phyloP scores from a whole-genome alignment of 257 asterid genomes.

The Solanum lignicaule region DNA sequence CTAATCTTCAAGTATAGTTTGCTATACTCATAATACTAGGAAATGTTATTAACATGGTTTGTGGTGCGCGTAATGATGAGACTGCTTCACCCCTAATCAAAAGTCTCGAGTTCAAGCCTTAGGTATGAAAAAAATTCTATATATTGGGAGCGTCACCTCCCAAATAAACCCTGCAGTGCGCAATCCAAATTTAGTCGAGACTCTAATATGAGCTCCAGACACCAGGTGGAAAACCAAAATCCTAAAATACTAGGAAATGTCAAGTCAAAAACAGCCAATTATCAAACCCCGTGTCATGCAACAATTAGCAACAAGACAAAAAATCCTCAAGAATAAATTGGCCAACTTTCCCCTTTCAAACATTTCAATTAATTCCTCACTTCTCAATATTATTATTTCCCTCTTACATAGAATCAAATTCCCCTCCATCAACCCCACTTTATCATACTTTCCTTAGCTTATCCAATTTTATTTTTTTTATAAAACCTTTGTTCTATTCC shows the following conservation, averaged over 20 bases:
- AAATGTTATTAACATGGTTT: neutral
- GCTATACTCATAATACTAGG: conserved; percentile 3
- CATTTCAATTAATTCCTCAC: conserved; percentile 33
- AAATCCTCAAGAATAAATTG: conserved; percentile 30
- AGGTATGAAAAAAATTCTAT: too few species aligned
- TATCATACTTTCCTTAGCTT: neutral
- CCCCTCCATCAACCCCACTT: neutral
- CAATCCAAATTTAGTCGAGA: too few species aligned
- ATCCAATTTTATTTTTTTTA: too few species aligned
- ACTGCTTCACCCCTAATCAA: too few species aligned
- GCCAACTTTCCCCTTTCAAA: conserved; percentile 31
- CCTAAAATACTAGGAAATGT: conserved; percentile 2
- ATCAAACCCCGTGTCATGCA: neutral
- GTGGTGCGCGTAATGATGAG: accelerated
- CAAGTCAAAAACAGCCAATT: conserved; percentile 20
- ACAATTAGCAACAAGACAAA: conserved; percentile 8
- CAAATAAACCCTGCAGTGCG: too few species aligned
- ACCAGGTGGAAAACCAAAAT: too few species aligned
- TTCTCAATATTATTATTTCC: conserved; percentile 1
- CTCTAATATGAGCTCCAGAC: too few species aligned
- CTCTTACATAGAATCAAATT: neutral
- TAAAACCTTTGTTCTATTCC: neutral
- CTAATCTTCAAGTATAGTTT: conserved; percentile 20
- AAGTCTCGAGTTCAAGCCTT: accelerated
- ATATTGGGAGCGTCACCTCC: accelerated